Conservation (phyloP, 139 green algal genomes). For the Penium margaritaceum region DNA sequence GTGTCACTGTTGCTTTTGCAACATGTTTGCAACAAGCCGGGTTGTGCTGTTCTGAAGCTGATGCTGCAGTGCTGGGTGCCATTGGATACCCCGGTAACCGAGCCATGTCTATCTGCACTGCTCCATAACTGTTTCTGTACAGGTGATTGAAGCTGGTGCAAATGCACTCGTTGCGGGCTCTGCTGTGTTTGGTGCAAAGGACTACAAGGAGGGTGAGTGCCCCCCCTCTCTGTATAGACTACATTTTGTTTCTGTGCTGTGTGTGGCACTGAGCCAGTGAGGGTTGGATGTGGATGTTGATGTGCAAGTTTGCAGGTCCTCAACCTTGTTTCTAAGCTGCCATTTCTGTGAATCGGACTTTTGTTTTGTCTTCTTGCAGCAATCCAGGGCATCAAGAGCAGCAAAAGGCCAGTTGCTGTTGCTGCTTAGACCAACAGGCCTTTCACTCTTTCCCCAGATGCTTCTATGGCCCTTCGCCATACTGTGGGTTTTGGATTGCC, state of each 20-base stretch:
- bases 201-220: conserved; percentile 49
- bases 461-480: too few relatives aligned
- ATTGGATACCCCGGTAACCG: too few relatives aligned
- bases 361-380: conserved; percentile 45
- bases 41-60: too few relatives aligned
- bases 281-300: not conserved
- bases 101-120: too few relatives aligned
- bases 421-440: conserved; percentile 41
- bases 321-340: too few relatives aligned
- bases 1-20: too few relatives aligned
- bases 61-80: too few relatives aligned
- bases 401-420: conserved; percentile 46
- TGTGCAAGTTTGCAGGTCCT: not conserved
- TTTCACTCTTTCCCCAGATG: too few relatives aligned
- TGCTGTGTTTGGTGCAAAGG: conserved; percentile 72
- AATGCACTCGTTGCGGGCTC: conserved; percentile 95
- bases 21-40: too few relatives aligned
- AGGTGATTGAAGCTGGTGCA: conserved; percentile 83
- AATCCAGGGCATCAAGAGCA: conserved; percentile 66
- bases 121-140: conserved; percentile 1
- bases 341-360: too few relatives aligned
- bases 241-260: not conserved
- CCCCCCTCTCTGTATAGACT: not conserved
- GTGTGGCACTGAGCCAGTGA: not conserved
- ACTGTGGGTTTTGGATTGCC: too few relatives aligned